Evolutionary conservation across 169 alveolate species (phyloP).

Genomic region (Gregarina niphandrodes): DNA sequence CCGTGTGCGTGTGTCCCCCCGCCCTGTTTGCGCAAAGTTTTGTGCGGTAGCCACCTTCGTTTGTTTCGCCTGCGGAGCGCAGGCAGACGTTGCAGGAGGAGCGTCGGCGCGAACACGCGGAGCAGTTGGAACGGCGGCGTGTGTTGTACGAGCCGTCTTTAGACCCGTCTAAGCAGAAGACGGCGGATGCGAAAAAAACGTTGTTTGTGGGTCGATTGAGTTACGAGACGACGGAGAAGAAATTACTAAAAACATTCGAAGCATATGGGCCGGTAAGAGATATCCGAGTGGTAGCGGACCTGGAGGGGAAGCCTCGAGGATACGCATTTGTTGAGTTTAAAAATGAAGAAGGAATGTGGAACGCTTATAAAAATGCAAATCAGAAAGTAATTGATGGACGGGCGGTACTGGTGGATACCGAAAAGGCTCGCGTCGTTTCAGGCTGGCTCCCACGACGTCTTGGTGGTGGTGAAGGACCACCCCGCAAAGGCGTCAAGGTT

Average conservation of each 20-base stretch:
- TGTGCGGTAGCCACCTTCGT: no score
- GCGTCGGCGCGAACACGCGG: no score
- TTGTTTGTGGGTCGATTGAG: conserved; percentile 67
- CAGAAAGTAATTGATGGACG: conserved; percentile 71
- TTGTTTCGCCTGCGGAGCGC: no score
- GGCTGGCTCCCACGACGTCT: conserved; percentile 77
- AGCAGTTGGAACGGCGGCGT: no score
- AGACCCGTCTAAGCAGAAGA: no score
- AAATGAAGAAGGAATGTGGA: conserved; percentile 41
- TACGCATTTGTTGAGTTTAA: conserved; percentile 82
- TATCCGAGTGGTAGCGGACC: conserved; percentile 34
- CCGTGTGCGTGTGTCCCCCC: no score
- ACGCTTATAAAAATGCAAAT: conserved; percentile 65
- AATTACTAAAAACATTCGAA: conserved; percentile 62
- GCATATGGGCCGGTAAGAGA: conserved; percentile 57
- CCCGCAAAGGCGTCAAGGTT: no score
- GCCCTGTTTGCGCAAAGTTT: no score
- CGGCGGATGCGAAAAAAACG: conserved; percentile 70
- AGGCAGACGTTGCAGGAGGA: no score
- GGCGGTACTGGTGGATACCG: conserved; percentile 71
- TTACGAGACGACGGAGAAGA: conserved; percentile 68
- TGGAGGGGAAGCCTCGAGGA: conserved; percentile 67
- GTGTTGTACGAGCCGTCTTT: no score
- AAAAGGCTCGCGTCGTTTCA: conserved; percentile 67
- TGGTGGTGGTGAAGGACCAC: conserved; percentile 77